These are phyloP conservation scores for Musa beccarii DNA, from an alignment of 176 grass and related monocot species.

Conservation along the genomic window DNA sequence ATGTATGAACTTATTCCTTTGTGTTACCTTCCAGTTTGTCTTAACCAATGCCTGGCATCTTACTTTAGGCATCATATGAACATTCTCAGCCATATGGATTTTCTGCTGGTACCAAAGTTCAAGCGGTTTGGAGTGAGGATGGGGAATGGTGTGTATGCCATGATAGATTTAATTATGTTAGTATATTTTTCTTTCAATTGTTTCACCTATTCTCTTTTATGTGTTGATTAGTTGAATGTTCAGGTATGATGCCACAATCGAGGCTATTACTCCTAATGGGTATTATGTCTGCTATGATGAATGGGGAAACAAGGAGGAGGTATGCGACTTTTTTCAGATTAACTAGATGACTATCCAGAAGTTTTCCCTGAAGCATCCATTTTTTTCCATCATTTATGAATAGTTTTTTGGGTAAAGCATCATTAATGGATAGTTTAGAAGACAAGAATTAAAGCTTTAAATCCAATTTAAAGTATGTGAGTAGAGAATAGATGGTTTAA, in stretches of 20 bases:
- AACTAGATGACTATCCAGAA: neutral
- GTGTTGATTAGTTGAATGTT: constrained; percentile 48
- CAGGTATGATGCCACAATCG: constrained; percentile 93
- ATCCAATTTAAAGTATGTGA: neutral
- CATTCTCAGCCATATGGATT: constrained; percentile 37
- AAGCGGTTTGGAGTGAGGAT: constrained; percentile 82
- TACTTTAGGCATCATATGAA: constrained; percentile 30
- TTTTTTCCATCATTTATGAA: neutral
- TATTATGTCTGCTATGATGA: constrained; percentile 70
- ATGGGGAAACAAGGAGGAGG: constrained; percentile 95
- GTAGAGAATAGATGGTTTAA: neutral
- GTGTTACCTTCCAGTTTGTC: neutral
- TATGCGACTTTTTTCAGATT: constrained; percentile 8
- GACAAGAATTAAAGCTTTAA: neutral
- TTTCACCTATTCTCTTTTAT: constrained; percentile 42
- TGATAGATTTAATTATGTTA: neutral
- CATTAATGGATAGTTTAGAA: neutral
- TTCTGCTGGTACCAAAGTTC: constrained; percentile 56
- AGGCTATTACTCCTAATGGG: constrained; percentile 57
- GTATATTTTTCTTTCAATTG: constrained; percentile 11
- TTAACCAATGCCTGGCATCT: constrained; percentile 7
- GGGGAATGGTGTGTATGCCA: constrained; percentile 53
- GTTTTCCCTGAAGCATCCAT: neutral
- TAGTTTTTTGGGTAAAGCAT: neutral
- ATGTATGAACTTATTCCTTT: neutral